Evolutionary conservation across 371 early-diverging fungal genomes (phyloP).

Genomic region (Chytridium lagenaria): DNA sequence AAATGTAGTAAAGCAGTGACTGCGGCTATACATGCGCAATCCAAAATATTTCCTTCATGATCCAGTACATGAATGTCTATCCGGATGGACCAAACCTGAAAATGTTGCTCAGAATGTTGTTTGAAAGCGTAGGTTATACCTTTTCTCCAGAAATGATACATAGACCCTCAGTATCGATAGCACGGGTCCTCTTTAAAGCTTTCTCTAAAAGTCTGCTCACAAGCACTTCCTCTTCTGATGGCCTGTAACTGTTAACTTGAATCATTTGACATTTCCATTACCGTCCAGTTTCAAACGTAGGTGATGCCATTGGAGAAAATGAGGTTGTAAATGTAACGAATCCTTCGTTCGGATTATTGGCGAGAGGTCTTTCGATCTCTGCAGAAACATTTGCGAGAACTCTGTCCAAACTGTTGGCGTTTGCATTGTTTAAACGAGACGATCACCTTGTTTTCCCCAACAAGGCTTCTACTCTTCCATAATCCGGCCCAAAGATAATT

Average conservation of each 20-base stretch:
- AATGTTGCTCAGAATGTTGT: neutral
- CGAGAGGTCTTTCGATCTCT: conserved; percentile 83
- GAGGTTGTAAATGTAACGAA: conserved; percentile 80
- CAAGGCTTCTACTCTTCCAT: conserved; percentile 29
- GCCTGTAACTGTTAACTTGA: conserved; percentile 6
- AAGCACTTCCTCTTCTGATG: conserved; percentile 72
- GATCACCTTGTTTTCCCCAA: conserved; percentile 32
- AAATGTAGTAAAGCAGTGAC: conserved; percentile 90
- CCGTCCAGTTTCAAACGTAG: conserved; percentile 69
- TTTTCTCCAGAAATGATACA: conserved; percentile 96
- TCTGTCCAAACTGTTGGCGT: conserved; percentile 48
- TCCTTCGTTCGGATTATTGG: conserved; percentile 86
- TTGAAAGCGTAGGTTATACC: conserved; percentile 50
- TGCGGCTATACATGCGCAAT: conserved; percentile 90
- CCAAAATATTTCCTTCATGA: conserved; percentile 91
- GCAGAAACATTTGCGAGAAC: conserved; percentile 85
- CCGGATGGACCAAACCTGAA: conserved; percentile 89
- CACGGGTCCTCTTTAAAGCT: conserved; percentile 80
- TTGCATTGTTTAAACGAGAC: neutral
- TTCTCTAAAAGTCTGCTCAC: conserved; percentile 88
- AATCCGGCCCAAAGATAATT: conserved; percentile 66
- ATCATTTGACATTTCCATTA: neutral
- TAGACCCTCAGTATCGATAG: conserved; percentile 94
- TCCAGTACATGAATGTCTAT: conserved; percentile 91
- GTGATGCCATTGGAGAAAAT: conserved; percentile 85